Evolutionary conservation across 139 green algal genomes (phyloP), one percentile per base, ranked within the genome.

Genomic region (Coelastrella sp.): DNA sequence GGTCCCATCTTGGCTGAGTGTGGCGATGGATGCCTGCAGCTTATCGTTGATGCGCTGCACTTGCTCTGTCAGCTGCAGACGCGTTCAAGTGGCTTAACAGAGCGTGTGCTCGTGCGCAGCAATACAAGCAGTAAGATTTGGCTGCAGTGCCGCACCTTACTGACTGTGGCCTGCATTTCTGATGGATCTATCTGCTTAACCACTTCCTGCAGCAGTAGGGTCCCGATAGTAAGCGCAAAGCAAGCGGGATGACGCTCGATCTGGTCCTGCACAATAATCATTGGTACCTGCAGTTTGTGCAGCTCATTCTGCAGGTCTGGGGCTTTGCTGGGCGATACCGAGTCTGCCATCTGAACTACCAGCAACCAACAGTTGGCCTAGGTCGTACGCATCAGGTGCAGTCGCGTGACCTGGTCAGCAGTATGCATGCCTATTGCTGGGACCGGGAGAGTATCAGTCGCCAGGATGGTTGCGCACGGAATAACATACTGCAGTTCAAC

Each of bases 141-240:
- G 71, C 14, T 77, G 0, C 16, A 3, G 4, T 58, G 7, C 5
- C 74, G 4, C 54, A 91, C 87, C 87, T 91, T 91, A 65, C 14
- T 56, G 5, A 91, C 88, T 7, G 79, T 88, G 7, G 79, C 80
- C 68, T 91, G 88, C 88, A 91, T 87, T 7, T 87, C 80, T 20
- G 88, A 10, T 7, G 88, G 80, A 61, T 91, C 79, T 47, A 91
- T 77, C 5, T 66, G 17, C 80, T 91, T 78, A 47, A 91, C 80
- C 54, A 81, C 73, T 10, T 77, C 80, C 88, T 91, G 79, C 64
- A 74, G n/a, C 57, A 73, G 54, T 22, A 84, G 13, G 10, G 11
- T 19, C 11, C 61, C 32, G 1, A 0, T 47, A 47, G 32, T 47
- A 47, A 47, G 32, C 32, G 32, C 32, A 47, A 47, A 47, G 32